Conservation (phyloP, 140 eudicot genomes). For the Oenanthe javanica region DNA sequence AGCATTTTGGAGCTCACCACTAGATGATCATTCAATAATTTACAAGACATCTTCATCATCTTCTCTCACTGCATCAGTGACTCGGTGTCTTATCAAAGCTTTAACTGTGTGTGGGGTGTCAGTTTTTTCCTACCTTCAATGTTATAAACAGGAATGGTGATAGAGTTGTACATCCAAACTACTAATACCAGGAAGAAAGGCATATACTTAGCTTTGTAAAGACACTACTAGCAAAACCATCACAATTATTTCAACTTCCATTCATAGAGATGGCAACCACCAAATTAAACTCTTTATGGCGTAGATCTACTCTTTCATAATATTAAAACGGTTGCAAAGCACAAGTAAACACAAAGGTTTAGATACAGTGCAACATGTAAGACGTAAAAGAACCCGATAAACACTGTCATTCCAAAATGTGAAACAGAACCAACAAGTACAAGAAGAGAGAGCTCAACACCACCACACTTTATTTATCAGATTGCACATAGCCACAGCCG, state of each 20-base stretch:
- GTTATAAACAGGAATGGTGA: background rate
- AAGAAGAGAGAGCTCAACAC: conserved; percentile 3
- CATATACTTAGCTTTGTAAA: background rate
- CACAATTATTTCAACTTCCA: background rate
- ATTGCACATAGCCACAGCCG: background rate
- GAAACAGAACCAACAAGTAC: background rate
- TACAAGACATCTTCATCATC: background rate
- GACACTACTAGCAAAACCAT: background rate
- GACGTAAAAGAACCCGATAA: background rate
- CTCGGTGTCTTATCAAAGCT: background rate
- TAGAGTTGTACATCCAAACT: background rate
- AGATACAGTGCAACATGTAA: background rate
- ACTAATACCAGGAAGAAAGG: background rate
- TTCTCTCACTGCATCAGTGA: background rate
- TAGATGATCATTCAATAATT: background rate
- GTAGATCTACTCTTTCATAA: conserved; percentile 1
- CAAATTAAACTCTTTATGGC: background rate
- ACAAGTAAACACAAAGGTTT: background rate
- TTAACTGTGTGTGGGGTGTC: background rate
- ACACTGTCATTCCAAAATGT: background rate
- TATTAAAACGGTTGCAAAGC: background rate
- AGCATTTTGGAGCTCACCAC: background rate
- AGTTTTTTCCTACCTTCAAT: background rate
- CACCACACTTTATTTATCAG: background rate
- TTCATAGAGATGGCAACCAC: background rate